Evolutionary conservation across 371 early-diverging fungal species (phyloP).

Genomic region (Mortierella sp.): DNA sequence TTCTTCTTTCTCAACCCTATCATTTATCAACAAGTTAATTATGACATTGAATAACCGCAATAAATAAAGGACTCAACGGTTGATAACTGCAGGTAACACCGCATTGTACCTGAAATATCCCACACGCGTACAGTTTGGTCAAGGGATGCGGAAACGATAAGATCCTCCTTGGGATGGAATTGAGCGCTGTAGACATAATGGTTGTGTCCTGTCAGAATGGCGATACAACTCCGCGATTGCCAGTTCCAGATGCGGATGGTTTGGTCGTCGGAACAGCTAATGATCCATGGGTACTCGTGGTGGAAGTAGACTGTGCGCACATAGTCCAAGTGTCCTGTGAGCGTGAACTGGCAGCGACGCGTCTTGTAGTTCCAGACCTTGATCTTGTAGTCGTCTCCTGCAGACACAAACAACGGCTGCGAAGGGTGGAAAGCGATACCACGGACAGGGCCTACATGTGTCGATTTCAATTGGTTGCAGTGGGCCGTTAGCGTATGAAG

Average conservation of each 20-base stretch:
- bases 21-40: not conserved
- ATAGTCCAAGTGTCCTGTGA: slow-evolving; percentile 99
- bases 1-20: slow-evolving; percentile 89
- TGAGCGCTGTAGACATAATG: slow-evolving; percentile 99
- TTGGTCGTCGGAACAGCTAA: slow-evolving; percentile 98
- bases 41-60: not conserved
- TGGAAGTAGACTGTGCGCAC: slow-evolving; percentile 99
- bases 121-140: slow-evolving; percentile 99
- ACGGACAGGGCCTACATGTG: slow-evolving; percentile 93
- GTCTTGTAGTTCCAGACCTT: slow-evolving; percentile 99
- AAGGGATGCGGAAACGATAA: slow-evolving; percentile 96
- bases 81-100: too few species aligned
- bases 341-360: slow-evolving; percentile 93
- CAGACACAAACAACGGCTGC: slow-evolving; percentile 98
- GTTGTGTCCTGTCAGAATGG: slow-evolving; percentile 98
- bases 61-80: too few species aligned
- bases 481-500: not conserved
- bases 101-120: slow-evolving; percentile 90
- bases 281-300: slow-evolving; percentile 98
- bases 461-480: not conserved
- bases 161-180: slow-evolving; percentile 97
- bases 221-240: slow-evolving; percentile 98
- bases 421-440: slow-evolving; percentile 98
- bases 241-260: slow-evolving; percentile 98
- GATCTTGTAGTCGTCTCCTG: slow-evolving; percentile 99